Evolutionary conservation across 176 grass and related monocot species (phyloP).

Genomic region (Leersia perrieri): DNA sequence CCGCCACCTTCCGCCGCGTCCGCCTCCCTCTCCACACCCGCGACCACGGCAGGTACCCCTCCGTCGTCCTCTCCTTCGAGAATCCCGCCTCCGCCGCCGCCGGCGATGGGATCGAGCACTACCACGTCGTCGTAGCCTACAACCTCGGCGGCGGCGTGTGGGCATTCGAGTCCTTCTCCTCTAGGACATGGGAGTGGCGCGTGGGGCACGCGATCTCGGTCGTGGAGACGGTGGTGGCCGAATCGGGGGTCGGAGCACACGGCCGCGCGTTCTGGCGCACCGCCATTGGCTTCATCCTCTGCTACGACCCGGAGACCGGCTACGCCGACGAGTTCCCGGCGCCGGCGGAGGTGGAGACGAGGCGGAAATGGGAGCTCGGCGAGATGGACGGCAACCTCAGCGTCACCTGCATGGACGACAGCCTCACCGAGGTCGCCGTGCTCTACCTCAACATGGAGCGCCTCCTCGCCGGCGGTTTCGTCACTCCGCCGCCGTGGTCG

Average conservation of each 20-base stretch:
- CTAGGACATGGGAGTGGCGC: conserved; percentile 44
- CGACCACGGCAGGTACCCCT: conserved; percentile 30
- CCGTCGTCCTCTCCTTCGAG: conserved; percentile 57
- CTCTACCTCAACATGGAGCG: neutral
- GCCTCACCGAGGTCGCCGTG: neutral
- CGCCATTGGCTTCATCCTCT: conserved; percentile 34
- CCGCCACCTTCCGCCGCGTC: conserved; percentile 26
- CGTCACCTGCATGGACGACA: conserved; percentile 8
- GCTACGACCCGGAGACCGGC: conserved; percentile 30
- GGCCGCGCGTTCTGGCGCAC: conserved; percentile 73
- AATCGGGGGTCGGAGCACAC: conserved; percentile 33
- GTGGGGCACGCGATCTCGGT: neutral
- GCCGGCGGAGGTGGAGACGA: neutral
- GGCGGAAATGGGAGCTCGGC: conserved; percentile 49
- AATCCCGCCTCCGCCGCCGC: neutral
- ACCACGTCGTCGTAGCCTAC: conserved; percentile 48
- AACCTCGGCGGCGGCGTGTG: conserved; percentile 19
- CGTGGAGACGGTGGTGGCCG: conserved; percentile 1
- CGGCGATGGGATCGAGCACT: conserved; percentile 19
- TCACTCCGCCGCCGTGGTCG: neutral
- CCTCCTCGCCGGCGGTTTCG: neutral
- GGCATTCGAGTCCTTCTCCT: conserved; percentile 62
- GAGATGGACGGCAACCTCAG: conserved; percentile 47
- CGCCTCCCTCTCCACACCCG: conserved; percentile 4
- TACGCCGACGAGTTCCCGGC: neutral